These are phyloP conservation scores for Bauhinia variegata DNA, from an alignment of 306 rosid genomes.

Conservation along the genomic window DNA sequence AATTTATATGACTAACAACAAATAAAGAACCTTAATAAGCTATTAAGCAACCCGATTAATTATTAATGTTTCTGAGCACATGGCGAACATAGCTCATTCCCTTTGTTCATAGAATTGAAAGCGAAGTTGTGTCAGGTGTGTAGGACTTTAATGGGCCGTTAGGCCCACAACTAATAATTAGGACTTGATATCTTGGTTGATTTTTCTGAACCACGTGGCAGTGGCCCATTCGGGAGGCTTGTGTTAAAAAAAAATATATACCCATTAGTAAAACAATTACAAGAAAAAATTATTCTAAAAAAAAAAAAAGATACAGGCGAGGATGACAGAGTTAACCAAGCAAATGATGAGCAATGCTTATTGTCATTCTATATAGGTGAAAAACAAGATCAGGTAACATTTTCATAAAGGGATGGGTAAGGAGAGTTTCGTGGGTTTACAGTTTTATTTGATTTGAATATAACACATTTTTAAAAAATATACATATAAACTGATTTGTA, in stretches of 20 bases:
- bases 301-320: not conserved
- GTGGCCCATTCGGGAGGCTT: not conserved
- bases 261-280: too few species aligned
- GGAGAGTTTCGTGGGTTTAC: too few species aligned
- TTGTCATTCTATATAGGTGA: not conserved
- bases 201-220: not conserved
- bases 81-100: conserved; percentile 11
- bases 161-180: conserved; percentile 2
- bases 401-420: too few species aligned
- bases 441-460: too few species aligned
- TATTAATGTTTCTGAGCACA: not conserved
- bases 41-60: not conserved
- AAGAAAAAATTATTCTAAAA: too few species aligned
- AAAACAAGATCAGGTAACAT: too few species aligned
- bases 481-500: too few species aligned
- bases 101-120: not conserved
- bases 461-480: too few species aligned
- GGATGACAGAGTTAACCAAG: not conserved
- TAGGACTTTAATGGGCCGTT: not conserved
- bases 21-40: too few species aligned
- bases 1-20: too few species aligned
- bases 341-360: not conserved
- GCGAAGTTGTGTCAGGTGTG: not conserved
- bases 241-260: not conserved
- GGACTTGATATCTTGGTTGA: not conserved